Conservation (phyloP, 2,329 filamentous ascomycete genomes). For the Pseudogymnoascus sp. region DNA sequence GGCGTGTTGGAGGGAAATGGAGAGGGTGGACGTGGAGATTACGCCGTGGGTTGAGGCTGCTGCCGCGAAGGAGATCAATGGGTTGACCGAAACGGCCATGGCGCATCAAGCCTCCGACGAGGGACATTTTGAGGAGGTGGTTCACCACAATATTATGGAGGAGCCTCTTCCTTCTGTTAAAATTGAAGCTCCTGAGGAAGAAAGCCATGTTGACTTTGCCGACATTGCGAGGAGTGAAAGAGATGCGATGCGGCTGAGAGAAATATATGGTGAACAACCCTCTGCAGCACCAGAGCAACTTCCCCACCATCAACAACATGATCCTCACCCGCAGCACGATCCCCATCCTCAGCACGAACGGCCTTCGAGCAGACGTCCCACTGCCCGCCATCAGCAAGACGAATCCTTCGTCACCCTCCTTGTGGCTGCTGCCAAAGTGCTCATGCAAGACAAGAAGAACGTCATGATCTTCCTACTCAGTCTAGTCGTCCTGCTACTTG, state of each 20-base stretch:
- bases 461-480: conserved; percentile 49
- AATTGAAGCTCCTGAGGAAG: conserved; percentile 52
- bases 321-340: neutral
- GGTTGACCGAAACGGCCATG: neutral
- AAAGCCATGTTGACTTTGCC: conserved; percentile 41
- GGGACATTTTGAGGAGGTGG: neutral
- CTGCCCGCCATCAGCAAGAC: conserved; percentile 14
- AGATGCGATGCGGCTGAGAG: conserved; percentile 46
- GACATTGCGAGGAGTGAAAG: conserved; percentile 31
- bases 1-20: conserved; percentile 96
- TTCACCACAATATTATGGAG: neutral
- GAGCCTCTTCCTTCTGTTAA: conserved; percentile 30
- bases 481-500: conserved; percentile 46
- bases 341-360: neutral
- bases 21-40: conserved; percentile 92
- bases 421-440: conserved; percentile 45
- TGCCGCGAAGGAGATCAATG: conserved; percentile 43
- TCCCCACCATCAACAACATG: conserved; percentile 16
- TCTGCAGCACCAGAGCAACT: conserved; percentile 29
- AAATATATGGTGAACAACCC: conserved; percentile 44
- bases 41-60: conserved; percentile 61
- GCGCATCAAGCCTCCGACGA: conserved; percentile 6
- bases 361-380: neutral
- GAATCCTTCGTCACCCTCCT: conserved; percentile 49
- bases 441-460: conserved; percentile 53